Evolutionary conservation across 768 basidiomycete species (phyloP), one percentile per base, ranked within the genome.

Genomic region (Psilocybe sp.): DNA sequence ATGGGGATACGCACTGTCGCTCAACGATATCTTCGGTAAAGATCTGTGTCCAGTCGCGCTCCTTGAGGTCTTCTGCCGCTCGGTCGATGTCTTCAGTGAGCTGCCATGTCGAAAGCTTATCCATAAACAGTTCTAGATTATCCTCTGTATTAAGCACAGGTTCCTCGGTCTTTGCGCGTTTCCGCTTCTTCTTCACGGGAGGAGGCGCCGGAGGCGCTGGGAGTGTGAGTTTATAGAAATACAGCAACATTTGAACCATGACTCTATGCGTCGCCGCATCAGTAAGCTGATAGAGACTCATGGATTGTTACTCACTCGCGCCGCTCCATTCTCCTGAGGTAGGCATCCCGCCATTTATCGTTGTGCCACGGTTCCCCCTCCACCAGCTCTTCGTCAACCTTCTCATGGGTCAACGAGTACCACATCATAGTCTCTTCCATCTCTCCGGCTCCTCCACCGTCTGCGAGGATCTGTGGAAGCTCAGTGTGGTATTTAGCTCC

Each of bases 81-180:
- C 52, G 32, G 19, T 69, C 62, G 11, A 78, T 59, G 4, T 59
- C 62, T 19, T 70, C 66, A 49, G 85, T 63, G 16, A 91, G 77
- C 59, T 91, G 89, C 87, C 87, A 89, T 68, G 78, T 82, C 3
- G 84, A 86, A 6, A 92, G 64, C 59, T 84, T 87, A 65, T 91
- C 89, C 84, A 89, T 88, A 64, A 85, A 83, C 1, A 73, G 70
- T 61, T 91, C 87, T 1, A 89, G 65, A 19, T 75, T 73, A n/a
- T 82, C 84, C 44, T 80, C 78, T 23, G 47, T 54, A n/a, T 40
- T 56, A n/a, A 55, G 47, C 5, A 46, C 50, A 36, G 68, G 49
- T 42, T 52, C 53, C 1, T 52, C 50, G 14, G 45, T 12, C 31
- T 63, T 44, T 13, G 54, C 40, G 23, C 60, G 60, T 47, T 59